These are phyloP conservation scores for Blyttiomyces sp. DNA, from an alignment of 371 early-diverging fungal genomes.

Conservation along the genomic window DNA sequence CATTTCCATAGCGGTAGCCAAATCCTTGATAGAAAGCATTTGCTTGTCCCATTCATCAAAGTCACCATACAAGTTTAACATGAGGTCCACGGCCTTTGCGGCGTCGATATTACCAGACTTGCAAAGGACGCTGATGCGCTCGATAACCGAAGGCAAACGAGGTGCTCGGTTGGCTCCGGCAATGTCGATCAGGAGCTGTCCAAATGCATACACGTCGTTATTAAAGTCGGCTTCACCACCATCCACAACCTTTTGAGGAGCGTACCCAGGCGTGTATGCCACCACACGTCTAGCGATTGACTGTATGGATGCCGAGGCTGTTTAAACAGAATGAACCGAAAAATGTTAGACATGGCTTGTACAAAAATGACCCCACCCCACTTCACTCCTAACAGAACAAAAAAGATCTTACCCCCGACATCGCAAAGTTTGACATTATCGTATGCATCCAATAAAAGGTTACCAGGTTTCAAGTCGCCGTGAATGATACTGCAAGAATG, in stretches of 20 bases:
- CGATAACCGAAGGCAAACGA: background rate
- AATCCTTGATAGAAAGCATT: no score
- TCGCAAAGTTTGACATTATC: constrained; percentile 1
- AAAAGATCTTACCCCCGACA: background rate
- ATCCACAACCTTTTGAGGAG: background rate
- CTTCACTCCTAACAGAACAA: background rate
- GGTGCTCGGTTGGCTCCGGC: background rate
- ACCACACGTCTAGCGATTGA: background rate
- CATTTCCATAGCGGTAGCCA: no score
- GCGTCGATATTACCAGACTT: background rate
- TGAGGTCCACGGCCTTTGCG: background rate
- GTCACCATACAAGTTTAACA: background rate
- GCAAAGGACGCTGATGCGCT: background rate
- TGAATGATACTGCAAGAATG: background rate
- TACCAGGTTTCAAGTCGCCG: constrained; percentile 5
- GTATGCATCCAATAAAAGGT: background rate
- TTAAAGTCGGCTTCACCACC: background rate
- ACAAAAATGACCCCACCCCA: background rate
- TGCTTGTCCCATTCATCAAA: background rate
- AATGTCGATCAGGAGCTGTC: background rate
- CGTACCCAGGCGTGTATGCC: background rate
- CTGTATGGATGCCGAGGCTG: background rate
- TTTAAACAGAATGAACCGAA: no score
- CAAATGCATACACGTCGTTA: background rate
- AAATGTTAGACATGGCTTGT: background rate